Evolutionary conservation across 768 basidiomycete genomes (phyloP).

Genomic region (Amanita brunnescens): DNA sequence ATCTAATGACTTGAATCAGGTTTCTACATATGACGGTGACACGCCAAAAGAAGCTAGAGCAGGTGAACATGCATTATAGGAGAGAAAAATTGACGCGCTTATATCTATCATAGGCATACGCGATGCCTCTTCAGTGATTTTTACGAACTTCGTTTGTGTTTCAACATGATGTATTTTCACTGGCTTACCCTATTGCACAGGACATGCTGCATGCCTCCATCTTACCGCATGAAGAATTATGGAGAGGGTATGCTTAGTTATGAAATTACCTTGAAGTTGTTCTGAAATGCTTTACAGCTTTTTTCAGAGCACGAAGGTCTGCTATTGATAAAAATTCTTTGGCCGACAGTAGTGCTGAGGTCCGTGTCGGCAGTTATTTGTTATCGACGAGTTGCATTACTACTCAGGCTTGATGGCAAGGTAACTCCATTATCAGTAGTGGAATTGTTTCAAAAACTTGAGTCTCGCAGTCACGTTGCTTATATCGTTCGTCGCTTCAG

Average conservation of each 20-base stretch:
- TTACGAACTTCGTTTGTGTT: slow-evolving; percentile 75
- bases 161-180: not conserved
- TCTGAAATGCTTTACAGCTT: slow-evolving; percentile 37
- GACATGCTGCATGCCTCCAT: slow-evolving; percentile 84
- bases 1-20: slow-evolving; percentile 20
- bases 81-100: not conserved
- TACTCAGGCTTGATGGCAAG: slow-evolving; percentile 78
- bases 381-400: slow-evolving; percentile 83
- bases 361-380: slow-evolving; percentile 40
- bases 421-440: too few species aligned
- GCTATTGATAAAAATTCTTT: not conserved
- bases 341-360: not conserved
- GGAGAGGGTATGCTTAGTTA: slow-evolving; percentile 51
- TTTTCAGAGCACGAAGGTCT: slow-evolving; percentile 57
- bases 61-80: slow-evolving; percentile 29
- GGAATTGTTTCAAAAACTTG: not conserved
- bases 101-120: slow-evolving; percentile 45
- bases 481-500: slow-evolving; percentile 70
- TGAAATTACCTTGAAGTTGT: not conserved
- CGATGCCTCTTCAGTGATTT: slow-evolving; percentile 67
- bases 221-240: slow-evolving; percentile 74
- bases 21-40: slow-evolving; percentile 85
- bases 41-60: slow-evolving; percentile 63
- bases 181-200: slow-evolving; percentile 24
- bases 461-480: slow-evolving; percentile 58